Percentiles rank a stretch among this genome's conserved stretches.
These are phyloP conservation scores for Amanita rubescens DNA, from an alignment of 768 basidiomycete species.

Conservation along the genomic window DNA sequence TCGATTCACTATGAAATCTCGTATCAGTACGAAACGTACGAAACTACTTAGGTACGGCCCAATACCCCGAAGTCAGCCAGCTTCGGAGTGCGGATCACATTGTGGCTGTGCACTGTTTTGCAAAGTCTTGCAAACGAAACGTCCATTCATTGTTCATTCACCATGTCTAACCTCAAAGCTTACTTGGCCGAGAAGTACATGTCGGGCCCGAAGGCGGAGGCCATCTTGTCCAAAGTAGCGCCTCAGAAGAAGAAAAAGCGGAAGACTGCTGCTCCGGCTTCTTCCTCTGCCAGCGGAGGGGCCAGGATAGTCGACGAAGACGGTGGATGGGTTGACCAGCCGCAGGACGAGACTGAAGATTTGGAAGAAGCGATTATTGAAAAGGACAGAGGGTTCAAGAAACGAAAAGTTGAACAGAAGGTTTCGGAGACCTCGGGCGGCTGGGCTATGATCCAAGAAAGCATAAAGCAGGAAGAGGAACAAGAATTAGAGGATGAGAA, in stretches of 20 bases:
- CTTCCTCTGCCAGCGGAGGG: conserved; percentile 17
- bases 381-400: conserved; percentile 74
- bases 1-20: too few species aligned
- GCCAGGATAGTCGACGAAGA: conserved; percentile 61
- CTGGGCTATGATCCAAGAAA: conserved; percentile 64
- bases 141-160: background rate
- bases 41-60: too few species aligned
- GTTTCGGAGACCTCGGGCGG: conserved; percentile 38
- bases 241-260: conserved; percentile 74
- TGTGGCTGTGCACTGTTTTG: conserved; percentile 3
- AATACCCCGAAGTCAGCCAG: too few species aligned
- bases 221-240: conserved; percentile 67
- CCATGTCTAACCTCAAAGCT: conserved; percentile 57
- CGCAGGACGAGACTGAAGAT: conserved; percentile 46
- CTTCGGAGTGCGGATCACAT: background rate
- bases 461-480: conserved; percentile 39
- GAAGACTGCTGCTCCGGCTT: conserved; percentile 30
- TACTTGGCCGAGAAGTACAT: conserved; percentile 92
- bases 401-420: conserved; percentile 37
- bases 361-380: conserved; percentile 59
- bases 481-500: conserved; percentile 60
- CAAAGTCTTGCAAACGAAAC: background rate
- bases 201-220: conserved; percentile 94
- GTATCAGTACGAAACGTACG: too few species aligned
- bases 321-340: conserved; percentile 52